Evolutionary conservation across 1,139 yeast species (phyloP).

Genomic region (Nakaseomyces kungkrabaensis): DNA sequence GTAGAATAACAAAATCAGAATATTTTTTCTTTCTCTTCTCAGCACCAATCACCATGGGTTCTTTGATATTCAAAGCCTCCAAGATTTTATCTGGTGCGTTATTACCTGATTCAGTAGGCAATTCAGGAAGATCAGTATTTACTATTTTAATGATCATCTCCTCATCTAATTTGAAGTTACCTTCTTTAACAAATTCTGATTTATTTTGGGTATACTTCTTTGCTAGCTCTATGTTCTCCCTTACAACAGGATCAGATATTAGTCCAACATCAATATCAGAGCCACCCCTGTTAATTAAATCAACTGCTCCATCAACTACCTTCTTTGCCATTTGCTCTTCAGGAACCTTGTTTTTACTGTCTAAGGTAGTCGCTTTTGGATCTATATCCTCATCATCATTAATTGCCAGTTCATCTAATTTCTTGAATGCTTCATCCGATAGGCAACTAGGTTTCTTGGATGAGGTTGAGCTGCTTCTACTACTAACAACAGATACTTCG

Average conservation of each 20-base stretch:
- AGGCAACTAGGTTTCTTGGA: slow-evolving; percentile 7
- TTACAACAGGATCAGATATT: not conserved
- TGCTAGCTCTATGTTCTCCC: slow-evolving; percentile 11
- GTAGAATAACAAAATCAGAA: slow-evolving; percentile 57
- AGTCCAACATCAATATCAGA: not conserved
- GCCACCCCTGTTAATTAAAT: not conserved
- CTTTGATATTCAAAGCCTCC: slow-evolving; percentile 10
- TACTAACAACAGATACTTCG: slow-evolving; percentile 26
- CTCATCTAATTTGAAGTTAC: slow-evolving; percentile 21
- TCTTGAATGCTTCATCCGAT: not conserved
- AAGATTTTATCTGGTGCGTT: slow-evolving; percentile 31
- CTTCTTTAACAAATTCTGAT: slow-evolving; percentile 19
- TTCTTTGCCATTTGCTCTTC: not conserved
- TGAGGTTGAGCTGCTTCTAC: slow-evolving; percentile 21
- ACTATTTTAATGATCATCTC: slow-evolving; percentile 16
- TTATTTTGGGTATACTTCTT: slow-evolving; percentile 18
- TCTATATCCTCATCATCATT: not conserved
- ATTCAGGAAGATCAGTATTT: not conserved
- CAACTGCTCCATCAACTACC: not conserved
- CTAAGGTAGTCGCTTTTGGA: not conserved
- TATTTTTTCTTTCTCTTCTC: slow-evolving; percentile 57
- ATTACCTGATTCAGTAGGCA: slow-evolving; percentile 25
- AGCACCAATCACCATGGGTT: slow-evolving; percentile 38
- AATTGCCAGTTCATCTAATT: not conserved
- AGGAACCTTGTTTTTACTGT: not conserved